Percentiles rank a stretch among this genome's conserved stretches.
phyloP scores from a whole-genome alignment of 192 early-diverging fungal species.

The Powellomyces hirtus region DNA sequence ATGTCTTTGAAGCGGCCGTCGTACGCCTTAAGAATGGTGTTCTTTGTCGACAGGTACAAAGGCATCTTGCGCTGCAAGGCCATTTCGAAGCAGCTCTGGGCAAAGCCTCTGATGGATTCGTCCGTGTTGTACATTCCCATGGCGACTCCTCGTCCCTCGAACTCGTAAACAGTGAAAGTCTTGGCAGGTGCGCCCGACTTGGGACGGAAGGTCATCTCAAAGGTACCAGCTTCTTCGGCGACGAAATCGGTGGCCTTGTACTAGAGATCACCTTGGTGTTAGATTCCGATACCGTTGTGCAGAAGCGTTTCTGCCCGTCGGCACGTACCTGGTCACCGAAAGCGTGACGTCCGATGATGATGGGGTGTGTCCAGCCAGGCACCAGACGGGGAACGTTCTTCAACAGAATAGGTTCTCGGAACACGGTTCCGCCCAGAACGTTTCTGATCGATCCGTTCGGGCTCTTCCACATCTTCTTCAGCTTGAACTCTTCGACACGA shows the following conservation, averaged over 20 bases:
- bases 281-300: slow-evolving; percentile 19
- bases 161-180: slow-evolving; percentile 78
- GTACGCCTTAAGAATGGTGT: slow-evolving; percentile 95
- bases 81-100: slow-evolving; percentile 91
- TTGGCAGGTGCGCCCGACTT: slow-evolving; percentile 67
- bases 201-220: slow-evolving; percentile 89
- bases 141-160: slow-evolving; percentile 82
- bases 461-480: slow-evolving; percentile 98
- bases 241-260: slow-evolving; percentile 98
- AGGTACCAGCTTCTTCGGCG: slow-evolving; percentile 82
- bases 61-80: slow-evolving; percentile 88
- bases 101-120: slow-evolving; percentile 88
- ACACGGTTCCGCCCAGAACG: slow-evolving; percentile 94
- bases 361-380: slow-evolving; percentile 92
- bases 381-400: slow-evolving; percentile 89
- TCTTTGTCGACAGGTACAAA: slow-evolving; percentile 95
- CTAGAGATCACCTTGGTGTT: too few species aligned
- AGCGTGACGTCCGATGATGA: slow-evolving; percentile 94
- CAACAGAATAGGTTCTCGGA: slow-evolving; percentile 96
- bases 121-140: slow-evolving; percentile 95
- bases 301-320: not conserved
- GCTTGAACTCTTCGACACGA: slow-evolving; percentile 90
- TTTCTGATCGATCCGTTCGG: slow-evolving; percentile 98
- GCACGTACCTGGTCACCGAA: slow-evolving; percentile 91
- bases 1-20: slow-evolving; percentile 99